Evolutionary conservation across 257 asterid species (phyloP).

Genomic region (Scutellaria minor): DNA sequence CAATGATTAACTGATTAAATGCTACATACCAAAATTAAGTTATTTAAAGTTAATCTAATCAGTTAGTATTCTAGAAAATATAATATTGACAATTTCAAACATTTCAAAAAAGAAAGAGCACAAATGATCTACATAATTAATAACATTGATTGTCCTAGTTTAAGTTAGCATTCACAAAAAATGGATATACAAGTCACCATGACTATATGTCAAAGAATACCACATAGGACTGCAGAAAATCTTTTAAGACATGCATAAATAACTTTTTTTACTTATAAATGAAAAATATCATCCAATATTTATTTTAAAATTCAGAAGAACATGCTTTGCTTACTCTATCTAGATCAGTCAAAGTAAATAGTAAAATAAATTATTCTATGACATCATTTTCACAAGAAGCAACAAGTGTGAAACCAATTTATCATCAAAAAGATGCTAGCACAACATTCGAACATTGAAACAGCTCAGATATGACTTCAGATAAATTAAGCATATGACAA

Average conservation of each 20-base stretch:
- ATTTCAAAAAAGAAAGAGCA: background rate
- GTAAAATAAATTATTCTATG: background rate
- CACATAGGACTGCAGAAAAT: background rate
- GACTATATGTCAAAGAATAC: background rate
- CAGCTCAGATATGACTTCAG: constrained; percentile 11
- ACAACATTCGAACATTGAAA: background rate
- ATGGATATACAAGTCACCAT: background rate
- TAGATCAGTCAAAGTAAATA: background rate
- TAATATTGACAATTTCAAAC: background rate
- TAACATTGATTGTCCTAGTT: background rate
- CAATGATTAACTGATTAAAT: background rate
- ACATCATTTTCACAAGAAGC: background rate
- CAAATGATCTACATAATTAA: background rate
- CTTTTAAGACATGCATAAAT: too few species aligned
- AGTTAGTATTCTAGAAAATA: background rate
- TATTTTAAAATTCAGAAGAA: background rate
- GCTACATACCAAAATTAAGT: background rate
- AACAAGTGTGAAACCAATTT: background rate
- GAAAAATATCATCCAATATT: background rate
- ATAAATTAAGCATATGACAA: background rate
- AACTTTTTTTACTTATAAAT: background rate
- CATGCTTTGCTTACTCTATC: background rate
- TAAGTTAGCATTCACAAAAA: background rate
- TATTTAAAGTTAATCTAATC: background rate
- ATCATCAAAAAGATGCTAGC: background rate